Evolutionary conservation across 2,329 filamentous ascomycete genomes (phyloP), one percentile per base, ranked within the genome.

Genomic region (Curvularia hawaiiensis): DNA sequence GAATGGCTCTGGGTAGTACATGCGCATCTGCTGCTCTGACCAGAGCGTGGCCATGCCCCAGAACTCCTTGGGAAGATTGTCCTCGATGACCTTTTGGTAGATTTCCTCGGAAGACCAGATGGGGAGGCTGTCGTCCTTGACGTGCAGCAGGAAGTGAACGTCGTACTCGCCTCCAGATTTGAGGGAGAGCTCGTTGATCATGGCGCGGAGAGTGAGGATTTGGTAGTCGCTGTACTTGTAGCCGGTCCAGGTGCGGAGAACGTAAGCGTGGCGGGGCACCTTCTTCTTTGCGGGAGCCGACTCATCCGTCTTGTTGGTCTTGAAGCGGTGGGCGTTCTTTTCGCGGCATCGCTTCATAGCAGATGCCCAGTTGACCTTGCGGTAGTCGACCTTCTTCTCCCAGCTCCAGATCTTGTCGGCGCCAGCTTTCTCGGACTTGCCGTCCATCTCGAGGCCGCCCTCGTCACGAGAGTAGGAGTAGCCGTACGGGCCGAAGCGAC

Each of bases 21-120:
- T 85, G 52, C 89, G 83, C 92, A 98, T 97, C 77, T 97, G 92
- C 24, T 90, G 89, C 76, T 96, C 92, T 0, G 91, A 95, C 95
- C 95, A 99, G 7, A 98, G 83, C 0, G 91, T 96, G 20, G 90
- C 90, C 72, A 99, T 88, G 46, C 91, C 91, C 64, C 85, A 89
- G 78, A 99, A 97, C 71, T 99, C 95, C 63, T 87, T 83, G 0
- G 95, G 90, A 12, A 94, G 84, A 26, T 85, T 84, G 49, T 89
- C 85, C 51, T 85, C 80, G 72, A 90, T 89, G 56, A 83, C 89
- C 70, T 82, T 83, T 72, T 84, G 81, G 79, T 88, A 97, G 49
- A 82, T 82, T 46, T 86, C 85, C 51, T 87, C 81, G 64, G 91
- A 89, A 1, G 90, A 89, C 88, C 90, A 95, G 67, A 96, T 87